phyloP scores from a whole-genome alignment of 1,284 basidiomycete species.

The Trichosporon ovoides region DNA sequence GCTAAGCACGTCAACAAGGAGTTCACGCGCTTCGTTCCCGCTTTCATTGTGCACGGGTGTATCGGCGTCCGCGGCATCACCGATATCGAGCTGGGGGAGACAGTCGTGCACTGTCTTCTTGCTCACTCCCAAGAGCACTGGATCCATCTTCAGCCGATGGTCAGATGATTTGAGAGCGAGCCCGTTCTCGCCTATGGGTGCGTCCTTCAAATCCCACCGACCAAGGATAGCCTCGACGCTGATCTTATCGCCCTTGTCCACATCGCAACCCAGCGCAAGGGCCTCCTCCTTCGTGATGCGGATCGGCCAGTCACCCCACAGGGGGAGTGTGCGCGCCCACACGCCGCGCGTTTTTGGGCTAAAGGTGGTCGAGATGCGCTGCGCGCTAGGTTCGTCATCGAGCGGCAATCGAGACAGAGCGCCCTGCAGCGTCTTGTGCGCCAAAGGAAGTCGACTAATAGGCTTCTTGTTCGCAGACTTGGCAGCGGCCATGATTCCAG shows the following conservation, averaged over 20 bases:
- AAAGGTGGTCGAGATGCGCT: conserved; percentile 62
- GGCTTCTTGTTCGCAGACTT: conserved; percentile 14
- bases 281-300: conserved; percentile 62
- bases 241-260: conserved; percentile 38
- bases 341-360: conserved; percentile 45
- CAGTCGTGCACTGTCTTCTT: conserved; percentile 65
- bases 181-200: conserved; percentile 22
- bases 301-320: conserved; percentile 81
- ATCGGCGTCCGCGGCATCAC: conserved; percentile 61
- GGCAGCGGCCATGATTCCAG: not conserved
- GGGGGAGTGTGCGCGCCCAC: conserved; percentile 76
- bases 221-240: conserved; percentile 58
- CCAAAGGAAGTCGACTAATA: conserved; percentile 37
- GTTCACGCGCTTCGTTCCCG: conserved; percentile 53
- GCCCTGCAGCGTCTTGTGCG: conserved; percentile 31
- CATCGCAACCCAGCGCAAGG: conserved; percentile 59
- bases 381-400: conserved; percentile 58
- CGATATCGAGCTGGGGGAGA: conserved; percentile 79
- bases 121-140: conserved; percentile 63
- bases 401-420: conserved; percentile 32
- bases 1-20: conserved; percentile 72
- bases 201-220: conserved; percentile 29
- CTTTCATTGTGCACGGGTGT: conserved; percentile 22
- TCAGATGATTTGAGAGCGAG: conserved; percentile 34
- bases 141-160: conserved; percentile 53